Evolutionary conservation across 805 yeast genomes (phyloP).

Genomic region (Lipomyces yamanashiensis): DNA sequence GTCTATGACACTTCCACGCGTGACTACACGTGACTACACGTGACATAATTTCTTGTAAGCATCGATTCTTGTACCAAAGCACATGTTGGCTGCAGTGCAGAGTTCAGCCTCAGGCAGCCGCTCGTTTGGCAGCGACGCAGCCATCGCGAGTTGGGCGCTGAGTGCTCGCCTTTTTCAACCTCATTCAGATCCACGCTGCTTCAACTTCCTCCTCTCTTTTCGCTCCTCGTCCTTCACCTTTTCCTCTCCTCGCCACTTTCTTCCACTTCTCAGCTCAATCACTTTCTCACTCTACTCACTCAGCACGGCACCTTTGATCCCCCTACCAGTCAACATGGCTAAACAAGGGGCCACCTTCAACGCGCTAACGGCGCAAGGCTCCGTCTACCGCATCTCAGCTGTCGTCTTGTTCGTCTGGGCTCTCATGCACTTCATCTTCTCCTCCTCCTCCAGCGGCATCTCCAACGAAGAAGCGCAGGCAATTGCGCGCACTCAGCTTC

Average conservation of each 20-base stretch:
- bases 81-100: background rate
- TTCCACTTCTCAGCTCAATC: background rate
- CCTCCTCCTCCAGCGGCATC: constrained; percentile 14
- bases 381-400: constrained; percentile 35
- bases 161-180: background rate
- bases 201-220: background rate
- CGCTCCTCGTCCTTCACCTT: background rate
- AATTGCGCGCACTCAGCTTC: constrained; percentile 25
- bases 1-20: background rate
- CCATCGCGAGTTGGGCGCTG: background rate
- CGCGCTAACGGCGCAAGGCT: constrained; percentile 25
- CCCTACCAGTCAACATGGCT: constrained; percentile 22
- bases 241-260: background rate
- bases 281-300: background rate
- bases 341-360: constrained; percentile 21
- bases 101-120: background rate
- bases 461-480: constrained; percentile 33
- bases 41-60: background rate
- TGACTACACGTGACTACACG: background rate
- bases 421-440: constrained; percentile 24
- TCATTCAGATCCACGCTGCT: background rate
- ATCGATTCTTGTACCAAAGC: background rate
- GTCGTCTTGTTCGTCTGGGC: constrained; percentile 26
- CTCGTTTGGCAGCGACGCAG: background rate
- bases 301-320: constrained; percentile 12